Evolutionary conservation across 1,284 basidiomycete genomes (phyloP).

Genomic region (Cutaneotrichosporon sp.): DNA sequence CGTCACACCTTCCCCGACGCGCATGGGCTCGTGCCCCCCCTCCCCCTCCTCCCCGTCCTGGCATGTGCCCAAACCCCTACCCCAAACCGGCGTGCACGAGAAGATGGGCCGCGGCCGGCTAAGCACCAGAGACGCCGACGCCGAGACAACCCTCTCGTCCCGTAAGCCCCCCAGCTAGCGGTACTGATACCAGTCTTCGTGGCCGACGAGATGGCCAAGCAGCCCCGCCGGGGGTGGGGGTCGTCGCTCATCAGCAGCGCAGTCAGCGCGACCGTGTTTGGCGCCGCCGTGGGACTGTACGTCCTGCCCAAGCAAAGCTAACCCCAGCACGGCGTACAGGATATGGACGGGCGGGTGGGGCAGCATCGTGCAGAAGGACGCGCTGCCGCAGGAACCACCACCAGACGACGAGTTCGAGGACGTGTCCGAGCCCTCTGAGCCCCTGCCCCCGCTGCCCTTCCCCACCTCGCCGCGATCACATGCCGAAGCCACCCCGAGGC

Average conservation of each 20-base stretch:
- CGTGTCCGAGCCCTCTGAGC: not conserved
- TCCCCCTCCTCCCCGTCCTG: not conserved
- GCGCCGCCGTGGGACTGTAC: slow-evolving; percentile 41
- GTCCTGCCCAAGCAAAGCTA: slow-evolving; percentile 10
- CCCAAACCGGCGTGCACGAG: not conserved
- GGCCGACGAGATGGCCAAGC: slow-evolving; percentile 6
- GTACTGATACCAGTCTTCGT: slow-evolving; percentile 6
- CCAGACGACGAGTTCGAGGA: not conserved
- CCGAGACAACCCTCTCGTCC: not conserved
- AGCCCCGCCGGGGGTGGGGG: not conserved
- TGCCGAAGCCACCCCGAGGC: not conserved
- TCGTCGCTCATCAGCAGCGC: slow-evolving; percentile 22
- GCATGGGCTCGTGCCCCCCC: not conserved
- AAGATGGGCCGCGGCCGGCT: not conserved
- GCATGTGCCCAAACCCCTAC: not conserved
- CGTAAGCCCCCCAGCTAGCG: not conserved
- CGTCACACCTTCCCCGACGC: not conserved
- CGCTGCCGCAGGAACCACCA: not conserved
- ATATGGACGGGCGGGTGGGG: slow-evolving; percentile 23
- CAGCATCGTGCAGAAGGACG: not conserved
- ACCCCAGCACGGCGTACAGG: slow-evolving; percentile 34
- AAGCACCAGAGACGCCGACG: not conserved
- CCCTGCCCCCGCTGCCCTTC: not conserved
- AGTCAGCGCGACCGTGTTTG: slow-evolving; percentile 34
- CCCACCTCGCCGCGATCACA: not conserved